phyloP scores from a whole-genome alignment of 352 stramenopile genomes.

The Phytophthora capsici region DNA sequence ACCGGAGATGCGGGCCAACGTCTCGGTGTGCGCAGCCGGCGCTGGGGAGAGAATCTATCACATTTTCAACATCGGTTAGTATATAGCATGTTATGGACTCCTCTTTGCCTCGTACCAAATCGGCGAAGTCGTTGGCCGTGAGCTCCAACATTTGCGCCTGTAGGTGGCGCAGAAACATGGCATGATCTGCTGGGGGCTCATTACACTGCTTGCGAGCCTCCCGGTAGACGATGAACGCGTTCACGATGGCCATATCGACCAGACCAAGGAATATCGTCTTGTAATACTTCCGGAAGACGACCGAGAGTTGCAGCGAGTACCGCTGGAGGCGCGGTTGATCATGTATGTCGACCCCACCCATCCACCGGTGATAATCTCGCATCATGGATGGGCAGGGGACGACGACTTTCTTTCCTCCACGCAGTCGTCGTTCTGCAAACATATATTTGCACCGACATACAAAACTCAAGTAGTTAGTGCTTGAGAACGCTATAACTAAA shows the following conservation, averaged over 20 bases:
- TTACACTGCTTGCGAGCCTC: slow-evolving; percentile 1
- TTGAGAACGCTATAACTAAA: not conserved
- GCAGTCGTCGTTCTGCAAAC: not conserved
- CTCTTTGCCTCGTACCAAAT: not conserved
- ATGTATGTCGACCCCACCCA: slow-evolving; percentile 18
- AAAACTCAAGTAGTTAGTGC: not conserved
- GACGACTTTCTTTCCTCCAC: slow-evolving; percentile 4
- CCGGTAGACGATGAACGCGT: slow-evolving; percentile 20
- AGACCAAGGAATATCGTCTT: slow-evolving; percentile 34
- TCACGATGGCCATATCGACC: slow-evolving; percentile 32
- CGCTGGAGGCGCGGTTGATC: slow-evolving; percentile 23
- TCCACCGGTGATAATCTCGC: slow-evolving; percentile 12
- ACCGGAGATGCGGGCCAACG: not conserved
- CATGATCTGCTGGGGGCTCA: slow-evolving; percentile 3
- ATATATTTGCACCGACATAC: not conserved
- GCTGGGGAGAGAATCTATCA: not conserved
- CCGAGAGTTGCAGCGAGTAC: slow-evolving; percentile 24
- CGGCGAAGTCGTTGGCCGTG: not conserved
- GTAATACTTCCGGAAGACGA: slow-evolving; percentile 26
- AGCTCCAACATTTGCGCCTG: slow-evolving; percentile 23
- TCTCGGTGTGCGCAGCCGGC: no score
- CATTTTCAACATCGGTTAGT: no score
- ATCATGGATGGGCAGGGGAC: slow-evolving; percentile 15
- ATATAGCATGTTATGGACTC: no score
- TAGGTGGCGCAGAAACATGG: slow-evolving; percentile 11